phyloP scores from a whole-genome alignment of 345 rosid species.

The Dimocarpus longan region DNA sequence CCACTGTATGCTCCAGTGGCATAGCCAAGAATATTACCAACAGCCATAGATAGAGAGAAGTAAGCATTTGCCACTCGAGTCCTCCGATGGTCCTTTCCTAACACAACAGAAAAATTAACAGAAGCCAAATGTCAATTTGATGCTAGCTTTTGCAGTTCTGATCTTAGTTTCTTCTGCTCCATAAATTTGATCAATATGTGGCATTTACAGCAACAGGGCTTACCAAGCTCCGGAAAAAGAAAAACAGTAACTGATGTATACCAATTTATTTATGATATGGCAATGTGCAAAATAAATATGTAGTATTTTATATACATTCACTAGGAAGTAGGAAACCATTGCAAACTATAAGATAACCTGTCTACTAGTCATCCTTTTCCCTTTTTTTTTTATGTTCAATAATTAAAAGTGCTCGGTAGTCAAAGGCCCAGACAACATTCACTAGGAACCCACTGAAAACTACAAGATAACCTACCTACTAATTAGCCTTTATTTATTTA shows the following conservation, averaged over 20 bases:
- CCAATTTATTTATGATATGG: background rate
- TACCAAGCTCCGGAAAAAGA: background rate
- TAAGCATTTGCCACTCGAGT: constrained; percentile 94
- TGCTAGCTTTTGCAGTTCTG: background rate
- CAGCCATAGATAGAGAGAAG: constrained; percentile 92
- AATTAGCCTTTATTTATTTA: background rate
- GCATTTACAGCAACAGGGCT: background rate
- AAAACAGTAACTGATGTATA: background rate
- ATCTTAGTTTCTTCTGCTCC: constrained; percentile 1
- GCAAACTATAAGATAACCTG: too few species aligned
- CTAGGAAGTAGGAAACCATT: too few species aligned
- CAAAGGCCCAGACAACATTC: background rate
- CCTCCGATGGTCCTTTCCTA: constrained; percentile 88
- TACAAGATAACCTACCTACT: background rate
- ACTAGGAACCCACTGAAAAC: constrained; percentile 1
- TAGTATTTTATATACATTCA: background rate
- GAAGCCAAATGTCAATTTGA: constrained; percentile 20
- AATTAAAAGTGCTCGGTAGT: too few species aligned
- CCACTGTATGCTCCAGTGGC: constrained; percentile 90
- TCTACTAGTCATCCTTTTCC: too few species aligned
- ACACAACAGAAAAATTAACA: constrained; percentile 30
- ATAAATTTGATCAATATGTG: background rate
- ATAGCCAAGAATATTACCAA: constrained; percentile 90
- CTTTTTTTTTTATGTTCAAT: too few species aligned
- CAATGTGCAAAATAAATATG: background rate